Evolutionary conservation across 2,329 filamentous ascomycete species (phyloP).

Genomic region (Periglandula ipomoeae): DNA sequence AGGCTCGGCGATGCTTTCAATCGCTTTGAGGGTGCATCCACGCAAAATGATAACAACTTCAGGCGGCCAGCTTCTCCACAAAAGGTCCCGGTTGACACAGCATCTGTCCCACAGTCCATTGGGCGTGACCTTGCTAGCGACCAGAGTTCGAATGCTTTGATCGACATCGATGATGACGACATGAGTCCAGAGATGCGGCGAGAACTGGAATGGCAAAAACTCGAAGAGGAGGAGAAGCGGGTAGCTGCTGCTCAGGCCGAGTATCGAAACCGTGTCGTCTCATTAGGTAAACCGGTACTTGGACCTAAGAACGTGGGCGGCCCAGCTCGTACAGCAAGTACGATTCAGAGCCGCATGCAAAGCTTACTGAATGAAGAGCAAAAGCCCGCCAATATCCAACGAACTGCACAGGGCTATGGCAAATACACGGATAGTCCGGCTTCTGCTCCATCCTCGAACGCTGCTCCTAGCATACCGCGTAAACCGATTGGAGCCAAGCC

Average conservation of each 20-base stretch:
- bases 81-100: background rate
- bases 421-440: conserved; percentile 59
- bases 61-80: conserved; percentile 21
- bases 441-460: conserved; percentile 26
- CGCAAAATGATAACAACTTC: conserved; percentile 17
- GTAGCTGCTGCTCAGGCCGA: conserved; percentile 85
- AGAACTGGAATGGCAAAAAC: conserved; percentile 72
- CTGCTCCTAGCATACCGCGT: conserved; percentile 35
- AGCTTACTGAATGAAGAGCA: conserved; percentile 73
- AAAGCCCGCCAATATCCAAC: conserved; percentile 45
- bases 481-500: conserved; percentile 31
- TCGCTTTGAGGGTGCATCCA: conserved; percentile 61
- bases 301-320: conserved; percentile 48
- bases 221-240: conserved; percentile 81
- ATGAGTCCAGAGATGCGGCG: conserved; percentile 81
- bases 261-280: conserved; percentile 63
- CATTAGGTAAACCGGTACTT: conserved; percentile 27
- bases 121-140: conserved; percentile 13
- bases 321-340: conserved; percentile 58
- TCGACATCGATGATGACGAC: conserved; percentile 55
- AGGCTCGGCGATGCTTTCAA: conserved; percentile 93
- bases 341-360: conserved; percentile 84
- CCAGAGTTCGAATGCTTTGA: conserved; percentile 53
- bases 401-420: conserved; percentile 83
- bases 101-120: background rate